Base-by-base conservation (phyloP, 1,284 basidiomycete species). In the Fomitopsis pinicola region DNA sequence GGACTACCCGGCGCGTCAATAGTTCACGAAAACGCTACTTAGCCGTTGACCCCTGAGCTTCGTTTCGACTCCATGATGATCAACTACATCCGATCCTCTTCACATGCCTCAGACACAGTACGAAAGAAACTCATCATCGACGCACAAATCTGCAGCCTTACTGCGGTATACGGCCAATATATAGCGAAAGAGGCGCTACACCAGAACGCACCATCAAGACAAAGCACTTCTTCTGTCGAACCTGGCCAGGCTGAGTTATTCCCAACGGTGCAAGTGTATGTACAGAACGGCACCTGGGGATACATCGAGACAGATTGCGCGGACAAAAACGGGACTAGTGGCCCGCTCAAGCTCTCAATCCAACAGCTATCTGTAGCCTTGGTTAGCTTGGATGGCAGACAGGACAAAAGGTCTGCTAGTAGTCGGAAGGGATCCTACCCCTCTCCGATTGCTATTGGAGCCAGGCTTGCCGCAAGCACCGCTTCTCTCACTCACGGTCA, bases 41-140 rank as follows among this genome's bases (percentile, higher is more conserved):
- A 75, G 72, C 64, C 62, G 57, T 45, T 70, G 38, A 69, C 66
- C 44, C 71, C 72, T 1, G 72, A 75, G 52, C 63, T 75, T 15
- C 66, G 69, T 17, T 62, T 74, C 42, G 73, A 74, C 54, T 63
- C 61, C 0, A 54, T 74, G n/a, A 66, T 72, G n/a, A 61, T 62
- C 19, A 62, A 62, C 19, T 68, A 69, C 52, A 62, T 72, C 22
- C 66, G 64, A 33, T 66, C 67, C 10, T 22, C 54, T 17, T 26
- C 9, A 7, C 59, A 17, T 17, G 35, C 12, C 1, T 15, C 38
- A 10, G 15, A 60, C 62, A 60, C 63, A 56, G 10, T 40, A 44
- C 36, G 60, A 12, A 22, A 28, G 30, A 36, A 2, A 67, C 63
- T 14, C 28, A 58, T 59, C 14, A 42, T 70, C 28, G 71, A 73